These are phyloP conservation scores for Henckelia pumila DNA, from an alignment of 257 asterid species.

Conservation along the genomic window DNA sequence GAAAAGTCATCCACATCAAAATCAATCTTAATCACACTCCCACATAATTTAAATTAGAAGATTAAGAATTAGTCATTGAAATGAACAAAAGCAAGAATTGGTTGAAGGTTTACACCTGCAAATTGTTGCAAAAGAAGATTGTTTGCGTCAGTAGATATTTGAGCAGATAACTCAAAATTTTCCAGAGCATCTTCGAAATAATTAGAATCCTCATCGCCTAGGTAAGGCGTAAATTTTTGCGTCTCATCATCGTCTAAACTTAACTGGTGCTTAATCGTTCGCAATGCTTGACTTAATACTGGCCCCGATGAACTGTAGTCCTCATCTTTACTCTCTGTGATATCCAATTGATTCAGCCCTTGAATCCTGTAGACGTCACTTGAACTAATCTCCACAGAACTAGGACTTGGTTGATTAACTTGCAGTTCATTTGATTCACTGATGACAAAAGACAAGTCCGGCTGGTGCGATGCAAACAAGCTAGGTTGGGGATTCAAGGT, in stretches of 20 bases:
- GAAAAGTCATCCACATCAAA: slow-evolving; percentile 35
- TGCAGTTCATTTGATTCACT: slow-evolving; percentile 53
- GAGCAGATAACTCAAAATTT: slow-evolving; percentile 45
- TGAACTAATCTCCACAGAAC: slow-evolving; percentile 64
- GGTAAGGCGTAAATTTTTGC: slow-evolving; percentile 33
- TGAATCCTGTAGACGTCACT: slow-evolving; percentile 29
- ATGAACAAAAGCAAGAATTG: slow-evolving; percentile 19
- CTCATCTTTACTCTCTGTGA: slow-evolving; percentile 40
- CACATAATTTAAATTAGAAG: neutral
- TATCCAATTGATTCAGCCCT: slow-evolving; percentile 30
- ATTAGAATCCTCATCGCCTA: slow-evolving; percentile 44
- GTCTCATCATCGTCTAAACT: slow-evolving; percentile 71
- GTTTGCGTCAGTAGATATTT: slow-evolving; percentile 38
- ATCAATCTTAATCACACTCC: slow-evolving; percentile 19
- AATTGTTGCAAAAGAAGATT: slow-evolving; percentile 33
- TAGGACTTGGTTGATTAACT: slow-evolving; percentile 54
- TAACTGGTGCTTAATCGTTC: slow-evolving; percentile 64
- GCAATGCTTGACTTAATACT: slow-evolving; percentile 56
- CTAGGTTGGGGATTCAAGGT: slow-evolving; percentile 48
- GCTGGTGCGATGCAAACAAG: slow-evolving; percentile 49
- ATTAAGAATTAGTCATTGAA: slow-evolving; percentile 7
- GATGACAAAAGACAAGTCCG: slow-evolving; percentile 45
- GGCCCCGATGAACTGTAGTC: slow-evolving; percentile 47
- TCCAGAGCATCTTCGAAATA: slow-evolving; percentile 38
- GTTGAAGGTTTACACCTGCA: slow-evolving; percentile 33